Evolutionary conservation across 495 filamentous ascomycete species (phyloP), one percentile per base, ranked within the genome.

Genomic region (Podospora didyma): DNA sequence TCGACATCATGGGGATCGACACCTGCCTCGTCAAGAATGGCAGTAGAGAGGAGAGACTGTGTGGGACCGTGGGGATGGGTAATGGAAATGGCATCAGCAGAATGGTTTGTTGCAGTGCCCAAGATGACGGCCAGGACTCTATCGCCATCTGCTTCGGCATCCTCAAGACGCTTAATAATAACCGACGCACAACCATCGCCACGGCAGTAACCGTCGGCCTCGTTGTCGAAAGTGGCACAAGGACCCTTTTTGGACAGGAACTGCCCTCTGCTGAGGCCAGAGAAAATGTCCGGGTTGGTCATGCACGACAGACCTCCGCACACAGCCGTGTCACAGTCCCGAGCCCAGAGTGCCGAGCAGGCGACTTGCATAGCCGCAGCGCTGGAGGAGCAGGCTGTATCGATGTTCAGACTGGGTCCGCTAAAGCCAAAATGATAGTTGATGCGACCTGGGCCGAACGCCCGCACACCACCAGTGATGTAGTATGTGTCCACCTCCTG

Each of bases 401-500:
- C 92, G 34, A 95, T 80, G 61, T 84, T 90, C 65, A 89, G 83
- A 60, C 89, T 94, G 0, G 92, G 91, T 0, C 92, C 92, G 58
- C 83, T 87, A 68, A 96, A 95, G 51, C 91, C 91, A 68, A 96
- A 90, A 64, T 89, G 88, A 51, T 82, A 82, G 63, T 94, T 96
- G 66, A 96, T 92, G 28, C 92, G 82, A 2, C 92, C 92, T 0
- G 92, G 90, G 2, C 86, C 87, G 57, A 96, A 96, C 16, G 92
- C 91, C 42, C 90, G 82, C 17, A 92, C 87, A 63, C 89, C 92
- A 47, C 92, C 92, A 0, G 92, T 90, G 65, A 96, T 96, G 73
- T 86, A 96, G 68, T 96, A 96, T 1, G 91, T 96, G 68, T 96
- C 92, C 54, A 96, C 86, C 56, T 96, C 89, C 63, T 97, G 86